Evolutionary conservation across 164 flowering plant genomes (phyloP), one percentile per base, ranked within the genome.

Genomic region (Platanus orientalis): DNA sequence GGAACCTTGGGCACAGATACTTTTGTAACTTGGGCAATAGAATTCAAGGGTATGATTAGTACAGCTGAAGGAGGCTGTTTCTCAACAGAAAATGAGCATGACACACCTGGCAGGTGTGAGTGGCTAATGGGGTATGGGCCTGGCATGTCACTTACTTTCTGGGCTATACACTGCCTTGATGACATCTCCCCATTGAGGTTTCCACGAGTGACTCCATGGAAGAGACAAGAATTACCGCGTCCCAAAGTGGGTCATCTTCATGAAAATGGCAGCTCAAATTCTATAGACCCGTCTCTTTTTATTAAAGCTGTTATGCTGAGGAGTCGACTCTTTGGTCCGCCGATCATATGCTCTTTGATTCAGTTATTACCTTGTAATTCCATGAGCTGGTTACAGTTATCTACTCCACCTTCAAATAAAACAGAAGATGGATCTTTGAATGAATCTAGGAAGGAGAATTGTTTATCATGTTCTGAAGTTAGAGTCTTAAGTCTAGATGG

Each of bases 101-200:
- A 81, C 19, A 56, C 57, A 20, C 75, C 71, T 65, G 84, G 89
- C 45, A 73, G 64, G 27, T 95, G 99, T 71, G 97, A 88, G 56
- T 95, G 99, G 99, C 62, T 95, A 53, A 53, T 92, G 74, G 96
- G 84, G 34, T 67, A 83, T 67, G 91, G 94, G 60, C 96, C 90
- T 23, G 78, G 82, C 32, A 48, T 6, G 20, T 60, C 67, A 25
- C 73, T 83, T 65, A 73, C 79, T 58, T 76, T 88, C 53, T 95
- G 99, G 99, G 90, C 97, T 30, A 58, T 92, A 67, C 97, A 89
- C 65, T 95, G 94, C 76, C 85, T 95, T 64, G 97, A 95, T 81
- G 96, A 90, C 64, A 58, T 77, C 61, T 76, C 86, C 42, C 97
- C 99, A 30, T 34, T 85, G 63, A 83, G 97, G 65, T 85, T 78